Base-by-base conservation (phyloP, 495 filamentous ascomycete species). In the Penicillium coprophilum region DNA sequence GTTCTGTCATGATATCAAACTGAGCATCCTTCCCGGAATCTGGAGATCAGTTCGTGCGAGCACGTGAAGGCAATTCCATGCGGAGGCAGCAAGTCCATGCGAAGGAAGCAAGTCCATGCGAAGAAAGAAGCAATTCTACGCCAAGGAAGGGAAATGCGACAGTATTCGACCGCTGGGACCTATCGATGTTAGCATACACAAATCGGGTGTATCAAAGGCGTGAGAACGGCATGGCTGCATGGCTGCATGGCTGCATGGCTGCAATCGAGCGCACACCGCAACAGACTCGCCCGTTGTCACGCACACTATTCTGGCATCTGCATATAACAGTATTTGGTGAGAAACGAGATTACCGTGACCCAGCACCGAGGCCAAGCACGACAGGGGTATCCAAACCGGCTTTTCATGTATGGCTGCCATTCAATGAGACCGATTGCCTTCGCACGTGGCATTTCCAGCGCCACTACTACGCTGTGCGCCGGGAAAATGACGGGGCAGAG, bases 1-100 rank as follows among this genome's bases (percentile, higher is more conserved):
- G 73, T 76, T 34, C 55, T 76, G 24, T 64, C 71, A 50, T 76
- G 62, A 67, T 60, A 20, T 31, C 19, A 11, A 21, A 20, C 6
- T 9, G 15, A 15, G 9, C 21, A 51, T 31, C 9, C 27, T n/a
- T 47, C 28, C 7, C 12, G 27, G 10, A 20, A 47, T 2, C 17
- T n/a, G 36, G 49, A 40, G 49, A 23, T 23, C 27, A 15, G 38
- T 43, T 41, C 24, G 39, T 15, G 27, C 24, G 6, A 53, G 28
- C n/a, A 44, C 24, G 39, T n/a, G n/a, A n/a, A n/a, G n/a, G n/a
- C n/a, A n/a, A n/a, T n/a, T 44, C 39, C 27, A 45, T 6, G 28
- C 1, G 5, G 15, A 30, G 24, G 24, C 4, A 27, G 24, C 4
- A 27, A 27, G 24, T 27, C 24, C 24, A 27, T 27, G 3, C 24